These are phyloP conservation scores for Metrosideros polymorpha DNA, from an alignment of 441 rosid genomes.

Conservation along the genomic window DNA sequence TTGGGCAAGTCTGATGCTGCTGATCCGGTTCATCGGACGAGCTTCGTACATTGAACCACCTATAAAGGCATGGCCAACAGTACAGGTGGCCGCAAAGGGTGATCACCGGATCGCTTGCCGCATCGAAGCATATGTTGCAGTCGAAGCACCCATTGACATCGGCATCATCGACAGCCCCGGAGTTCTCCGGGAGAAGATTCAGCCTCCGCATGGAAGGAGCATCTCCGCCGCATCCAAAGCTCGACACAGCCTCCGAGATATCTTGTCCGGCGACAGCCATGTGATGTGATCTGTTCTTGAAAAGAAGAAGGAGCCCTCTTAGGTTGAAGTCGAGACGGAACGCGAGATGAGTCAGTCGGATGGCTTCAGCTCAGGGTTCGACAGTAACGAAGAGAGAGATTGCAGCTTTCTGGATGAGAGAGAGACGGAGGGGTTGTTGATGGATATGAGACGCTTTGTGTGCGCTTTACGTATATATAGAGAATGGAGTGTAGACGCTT, in stretches of 20 bases:
- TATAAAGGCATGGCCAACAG: conserved; percentile 67
- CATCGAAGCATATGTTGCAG: conserved; percentile 61
- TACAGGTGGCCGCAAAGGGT: conserved; percentile 65
- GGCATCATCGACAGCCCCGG: background rate
- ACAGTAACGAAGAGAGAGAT: background rate
- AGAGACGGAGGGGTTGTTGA: background rate
- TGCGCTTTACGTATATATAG: background rate
- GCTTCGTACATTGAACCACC: conserved; percentile 35
- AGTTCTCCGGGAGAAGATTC: background rate
- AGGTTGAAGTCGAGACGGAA: background rate
- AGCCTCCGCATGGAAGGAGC: background rate
- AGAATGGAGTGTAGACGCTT: background rate
- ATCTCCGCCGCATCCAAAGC: background rate
- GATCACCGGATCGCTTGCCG: conserved; percentile 53
- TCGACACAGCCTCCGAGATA: background rate
- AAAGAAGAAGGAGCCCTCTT: background rate
- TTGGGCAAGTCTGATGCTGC: conserved; percentile 38
- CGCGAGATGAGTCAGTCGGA: background rate
- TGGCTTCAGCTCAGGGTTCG: background rate
- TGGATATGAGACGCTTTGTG: background rate
- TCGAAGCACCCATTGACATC: conserved; percentile 29
- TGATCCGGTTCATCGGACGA: conserved; percentile 17
- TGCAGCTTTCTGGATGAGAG: background rate
- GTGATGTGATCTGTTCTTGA: background rate
- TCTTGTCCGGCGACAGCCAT: background rate